These are phyloP conservation scores for Scheffersomyces segobiensis DNA, from an alignment of 1,139 yeast species.

Conservation along the genomic window DNA sequence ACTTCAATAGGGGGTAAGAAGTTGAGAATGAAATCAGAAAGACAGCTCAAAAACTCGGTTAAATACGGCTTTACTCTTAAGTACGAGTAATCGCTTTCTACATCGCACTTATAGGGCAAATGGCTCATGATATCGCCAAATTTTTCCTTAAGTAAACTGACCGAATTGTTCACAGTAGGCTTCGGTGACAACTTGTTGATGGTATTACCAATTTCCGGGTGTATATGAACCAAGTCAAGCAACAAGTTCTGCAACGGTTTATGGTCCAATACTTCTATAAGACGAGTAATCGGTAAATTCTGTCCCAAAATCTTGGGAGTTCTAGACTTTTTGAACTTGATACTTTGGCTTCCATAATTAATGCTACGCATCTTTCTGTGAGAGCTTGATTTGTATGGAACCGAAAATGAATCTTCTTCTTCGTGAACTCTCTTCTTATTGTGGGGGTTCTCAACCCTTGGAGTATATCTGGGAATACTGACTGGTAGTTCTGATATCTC, in stretches of 20 bases:
- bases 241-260: constrained; percentile 54
- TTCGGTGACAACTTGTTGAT: constrained; percentile 57
- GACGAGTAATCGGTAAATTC: constrained; percentile 56
- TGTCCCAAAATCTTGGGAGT: constrained; percentile 51
- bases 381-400: constrained; percentile 1
- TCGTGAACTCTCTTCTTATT: constrained; percentile 16
- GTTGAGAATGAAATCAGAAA: constrained; percentile 77
- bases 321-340: constrained; percentile 29
- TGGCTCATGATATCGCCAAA: constrained; percentile 45
- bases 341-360: background rate
- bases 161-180: constrained; percentile 54
- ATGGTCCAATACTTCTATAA: constrained; percentile 68
- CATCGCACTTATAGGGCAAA: constrained; percentile 76
- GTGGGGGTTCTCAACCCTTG: constrained; percentile 4
- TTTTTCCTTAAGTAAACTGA: constrained; percentile 50
- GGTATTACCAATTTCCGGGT: constrained; percentile 63
- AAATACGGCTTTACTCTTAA: constrained; percentile 73
- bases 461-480: constrained; percentile 17
- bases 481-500: constrained; percentile 1
- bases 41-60: constrained; percentile 72
- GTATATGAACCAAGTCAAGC: constrained; percentile 50
- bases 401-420: constrained; percentile 12
- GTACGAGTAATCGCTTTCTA: constrained; percentile 81
- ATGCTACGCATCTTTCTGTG: constrained; percentile 5
- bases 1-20: constrained; percentile 78